Evolutionary conservation across 805 yeast species (phyloP).

Genomic region (Lipomyces mesembrius): DNA sequence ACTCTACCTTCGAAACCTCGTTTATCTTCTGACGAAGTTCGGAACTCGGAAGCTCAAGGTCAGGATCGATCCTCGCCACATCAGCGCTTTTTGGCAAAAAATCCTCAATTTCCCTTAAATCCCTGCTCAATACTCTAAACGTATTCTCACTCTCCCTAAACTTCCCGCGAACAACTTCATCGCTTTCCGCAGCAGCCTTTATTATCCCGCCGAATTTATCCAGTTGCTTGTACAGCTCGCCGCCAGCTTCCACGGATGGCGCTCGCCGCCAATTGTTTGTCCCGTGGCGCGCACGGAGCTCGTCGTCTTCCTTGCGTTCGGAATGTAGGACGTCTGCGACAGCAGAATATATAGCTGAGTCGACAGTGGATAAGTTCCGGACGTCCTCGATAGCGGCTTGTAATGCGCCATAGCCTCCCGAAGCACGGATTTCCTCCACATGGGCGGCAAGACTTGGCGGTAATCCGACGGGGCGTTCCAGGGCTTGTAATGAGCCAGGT

Average conservation of each 20-base stretch:
- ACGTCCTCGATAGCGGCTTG: conserved; percentile 54
- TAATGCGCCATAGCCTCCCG: conserved; percentile 58
- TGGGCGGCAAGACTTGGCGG: conserved; percentile 64
- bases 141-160: conserved; percentile 55
- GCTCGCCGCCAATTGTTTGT: conserved; percentile 58
- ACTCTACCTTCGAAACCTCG: conserved; percentile 37
- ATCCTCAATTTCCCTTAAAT: conserved; percentile 42
- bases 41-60: conserved; percentile 46
- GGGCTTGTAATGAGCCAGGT: conserved; percentile 65
- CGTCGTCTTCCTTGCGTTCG: conserved; percentile 62
- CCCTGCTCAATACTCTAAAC: conserved; percentile 53
- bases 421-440: conserved; percentile 56
- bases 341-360: conserved; percentile 14
- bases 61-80: conserved; percentile 45
- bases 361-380: conserved; percentile 47
- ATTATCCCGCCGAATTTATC: conserved; percentile 56
- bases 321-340: conserved; percentile 50
- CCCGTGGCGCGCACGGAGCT: conserved; percentile 58
- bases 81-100: conserved; percentile 44
- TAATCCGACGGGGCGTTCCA: conserved; percentile 58
- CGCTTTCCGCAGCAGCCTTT: conserved; percentile 64
- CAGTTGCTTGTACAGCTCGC: conserved; percentile 50
- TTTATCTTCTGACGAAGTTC: conserved; percentile 40
- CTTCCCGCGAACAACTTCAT: conserved; percentile 55
- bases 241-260: conserved; percentile 53